A percentile compares a stretch with the other conserved stretches of the same genome.
These are phyloP conservation scores for Olyra latifolia DNA, from an alignment of 176 grass and related monocot species.

Conservation along the genomic window DNA sequence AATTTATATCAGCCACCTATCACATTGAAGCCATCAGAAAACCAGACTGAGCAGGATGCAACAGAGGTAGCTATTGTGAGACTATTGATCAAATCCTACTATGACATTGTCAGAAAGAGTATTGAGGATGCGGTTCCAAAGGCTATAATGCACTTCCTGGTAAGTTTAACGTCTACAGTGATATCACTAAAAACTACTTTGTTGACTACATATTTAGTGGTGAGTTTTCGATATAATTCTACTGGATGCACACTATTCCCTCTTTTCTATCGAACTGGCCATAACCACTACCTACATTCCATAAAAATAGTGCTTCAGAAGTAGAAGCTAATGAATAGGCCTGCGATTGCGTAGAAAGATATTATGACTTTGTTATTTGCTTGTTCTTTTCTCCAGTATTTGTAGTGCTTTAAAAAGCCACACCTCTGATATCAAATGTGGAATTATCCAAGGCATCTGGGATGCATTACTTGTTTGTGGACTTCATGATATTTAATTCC, in stretches of 20 bases:
- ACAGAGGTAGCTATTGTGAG: conserved; percentile 80
- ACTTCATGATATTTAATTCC: conserved; percentile 1
- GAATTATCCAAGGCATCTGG: conserved; percentile 15
- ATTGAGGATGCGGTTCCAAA: conserved; percentile 84
- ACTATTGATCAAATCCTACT: conserved; percentile 83
- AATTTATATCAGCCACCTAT: conserved; percentile 64
- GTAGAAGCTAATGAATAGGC: too few species aligned
- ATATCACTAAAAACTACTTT: conserved; percentile 21
- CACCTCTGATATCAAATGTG: background rate
- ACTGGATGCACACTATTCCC: background rate
- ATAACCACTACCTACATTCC: too few species aligned
- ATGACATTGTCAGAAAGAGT: conserved; percentile 93
- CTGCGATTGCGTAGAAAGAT: too few species aligned
- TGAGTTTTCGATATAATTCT: background rate
- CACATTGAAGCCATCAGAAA: conserved; percentile 77
- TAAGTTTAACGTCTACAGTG: conserved; percentile 35
- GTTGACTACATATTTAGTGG: conserved; percentile 1
- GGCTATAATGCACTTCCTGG: conserved; percentile 98
- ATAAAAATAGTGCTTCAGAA: too few species aligned
- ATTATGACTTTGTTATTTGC: background rate
- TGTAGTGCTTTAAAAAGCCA: background rate
- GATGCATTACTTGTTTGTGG: background rate
- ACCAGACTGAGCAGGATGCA: conserved; percentile 64
- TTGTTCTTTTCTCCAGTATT: background rate
- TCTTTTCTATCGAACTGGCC: too few species aligned